Evolutionary conservation across 371 early-diverging fungal genomes (phyloP).

Genomic region (Apophysomyces sp.): DNA sequence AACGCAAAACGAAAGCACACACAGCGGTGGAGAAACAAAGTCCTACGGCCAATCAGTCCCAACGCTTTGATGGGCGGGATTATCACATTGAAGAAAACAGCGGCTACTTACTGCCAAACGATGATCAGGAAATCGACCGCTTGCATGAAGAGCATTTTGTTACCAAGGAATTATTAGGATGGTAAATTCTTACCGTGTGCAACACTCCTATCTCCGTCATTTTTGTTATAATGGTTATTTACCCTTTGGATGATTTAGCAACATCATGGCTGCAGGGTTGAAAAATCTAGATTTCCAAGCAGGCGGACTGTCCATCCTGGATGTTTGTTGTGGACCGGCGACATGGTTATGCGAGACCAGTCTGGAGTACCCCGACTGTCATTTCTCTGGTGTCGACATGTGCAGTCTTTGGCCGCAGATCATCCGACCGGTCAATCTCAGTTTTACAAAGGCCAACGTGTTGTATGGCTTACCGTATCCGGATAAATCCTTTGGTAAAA

Average conservation of each 20-base stretch:
- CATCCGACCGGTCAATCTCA: slow-evolving; percentile 34
- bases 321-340: slow-evolving; percentile 44
- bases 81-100: slow-evolving; percentile 36
- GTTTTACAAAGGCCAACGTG: slow-evolving; percentile 31
- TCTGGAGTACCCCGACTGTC: slow-evolving; percentile 35
- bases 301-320: slow-evolving; percentile 22
- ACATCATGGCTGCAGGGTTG: slow-evolving; percentile 33
- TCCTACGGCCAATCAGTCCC: not conserved
- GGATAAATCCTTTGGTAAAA: slow-evolving; percentile 38
- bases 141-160: slow-evolving; percentile 42
- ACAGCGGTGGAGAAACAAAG: not conserved
- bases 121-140: slow-evolving; percentile 41
- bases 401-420: slow-evolving; percentile 37
- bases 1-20: not conserved
- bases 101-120: slow-evolving; percentile 35
- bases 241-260: slow-evolving; percentile 17
- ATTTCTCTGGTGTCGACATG: slow-evolving; percentile 43
- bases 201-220: not conserved
- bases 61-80: slow-evolving; percentile 19
- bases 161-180: slow-evolving; percentile 38
- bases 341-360: slow-evolving; percentile 48
- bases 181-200: slow-evolving; percentile 18
- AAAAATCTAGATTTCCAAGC: slow-evolving; percentile 27
- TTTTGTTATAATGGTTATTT: not conserved
- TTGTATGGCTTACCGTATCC: slow-evolving; percentile 36